A percentile compares a stretch with the other conserved stretches of the same genome.
Conservation (phyloP, 1,139 yeast species). For the Taphrina wiesneri region DNA sequence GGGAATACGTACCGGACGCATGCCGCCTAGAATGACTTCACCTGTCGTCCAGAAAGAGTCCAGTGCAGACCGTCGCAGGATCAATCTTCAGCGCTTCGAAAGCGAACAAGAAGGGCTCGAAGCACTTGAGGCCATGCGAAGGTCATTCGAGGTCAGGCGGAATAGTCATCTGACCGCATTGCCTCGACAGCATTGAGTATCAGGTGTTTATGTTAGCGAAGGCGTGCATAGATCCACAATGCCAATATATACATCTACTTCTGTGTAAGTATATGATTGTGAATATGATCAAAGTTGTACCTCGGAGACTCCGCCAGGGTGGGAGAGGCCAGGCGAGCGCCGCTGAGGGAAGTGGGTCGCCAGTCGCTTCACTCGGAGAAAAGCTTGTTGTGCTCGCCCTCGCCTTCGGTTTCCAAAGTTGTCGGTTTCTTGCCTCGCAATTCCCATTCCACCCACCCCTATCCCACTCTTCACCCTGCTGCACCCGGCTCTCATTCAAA, state of each 20-base stretch:
- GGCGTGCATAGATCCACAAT: not conserved
- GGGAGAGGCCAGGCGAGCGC: not conserved
- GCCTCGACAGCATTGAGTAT: not conserved
- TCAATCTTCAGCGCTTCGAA: not conserved
- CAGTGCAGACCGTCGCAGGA: not conserved
- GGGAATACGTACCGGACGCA: slow-evolving; percentile 14
- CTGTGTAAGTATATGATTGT: not conserved
- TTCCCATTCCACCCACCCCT: not conserved
- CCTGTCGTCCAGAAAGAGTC: not conserved
- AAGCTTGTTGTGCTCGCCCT: not conserved
- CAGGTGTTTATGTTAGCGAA: not conserved
- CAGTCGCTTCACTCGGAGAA: not conserved
- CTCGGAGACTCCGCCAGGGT: too few species aligned
- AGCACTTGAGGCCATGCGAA: slow-evolving; percentile 7
- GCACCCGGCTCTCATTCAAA: too few species aligned
- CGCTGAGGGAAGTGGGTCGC: not conserved
- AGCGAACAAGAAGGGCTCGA: not conserved
- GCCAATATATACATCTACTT: too few species aligned
- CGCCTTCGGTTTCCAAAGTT: not conserved
- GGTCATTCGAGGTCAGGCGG: slow-evolving; percentile 4
- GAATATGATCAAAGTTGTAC: not conserved
- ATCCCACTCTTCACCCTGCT: not conserved
- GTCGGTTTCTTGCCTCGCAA: not conserved
- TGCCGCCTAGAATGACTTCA: not conserved
- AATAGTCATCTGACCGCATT: not conserved